A percentile compares a stretch with the other conserved stretches of the same genome.
These are phyloP conservation scores for Yarrowia divulgata DNA, from an alignment of 805 yeast genomes.

Conservation along the genomic window DNA sequence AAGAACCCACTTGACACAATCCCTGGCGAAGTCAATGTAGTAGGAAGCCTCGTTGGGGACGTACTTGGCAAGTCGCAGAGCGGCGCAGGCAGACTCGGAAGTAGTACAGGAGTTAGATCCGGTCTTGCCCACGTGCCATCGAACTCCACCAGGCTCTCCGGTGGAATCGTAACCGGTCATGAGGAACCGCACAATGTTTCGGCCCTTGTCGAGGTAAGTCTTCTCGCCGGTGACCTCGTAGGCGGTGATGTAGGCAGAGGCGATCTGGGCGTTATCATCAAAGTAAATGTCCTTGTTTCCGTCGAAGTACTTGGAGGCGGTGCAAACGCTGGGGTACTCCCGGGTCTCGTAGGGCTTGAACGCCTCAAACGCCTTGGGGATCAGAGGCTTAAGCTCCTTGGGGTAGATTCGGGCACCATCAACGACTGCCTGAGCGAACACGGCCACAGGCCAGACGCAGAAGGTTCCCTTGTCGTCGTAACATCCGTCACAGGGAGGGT, in stretches of 20 bases:
- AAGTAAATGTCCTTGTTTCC: slow-evolving; percentile 69
- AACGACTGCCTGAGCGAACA: slow-evolving; percentile 69
- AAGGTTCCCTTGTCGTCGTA: slow-evolving; percentile 61
- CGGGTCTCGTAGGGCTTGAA: slow-evolving; percentile 61
- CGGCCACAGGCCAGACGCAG: slow-evolving; percentile 73
- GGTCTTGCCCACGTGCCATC: slow-evolving; percentile 68
- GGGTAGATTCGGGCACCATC: slow-evolving; percentile 65
- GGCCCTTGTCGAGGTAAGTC: slow-evolving; percentile 61
- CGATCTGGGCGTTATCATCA: slow-evolving; percentile 80
- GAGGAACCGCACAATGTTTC: slow-evolving; percentile 65
- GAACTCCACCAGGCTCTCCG: slow-evolving; percentile 64
- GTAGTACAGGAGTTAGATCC: slow-evolving; percentile 73
- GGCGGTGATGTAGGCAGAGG: slow-evolving; percentile 67
- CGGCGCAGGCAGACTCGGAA: slow-evolving; percentile 69
- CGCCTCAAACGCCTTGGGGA: slow-evolving; percentile 60
- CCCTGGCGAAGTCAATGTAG: slow-evolving; percentile 65
- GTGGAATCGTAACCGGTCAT: slow-evolving; percentile 67
- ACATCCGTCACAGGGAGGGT: slow-evolving; percentile 53
- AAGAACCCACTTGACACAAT: slow-evolving; percentile 66
- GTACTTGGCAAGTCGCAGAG: slow-evolving; percentile 62
- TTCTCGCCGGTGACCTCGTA: slow-evolving; percentile 70
- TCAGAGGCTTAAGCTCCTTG: slow-evolving; percentile 58
- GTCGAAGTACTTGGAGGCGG: slow-evolving; percentile 65
- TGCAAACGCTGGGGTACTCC: slow-evolving; percentile 61
- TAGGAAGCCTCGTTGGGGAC: slow-evolving; percentile 53